These are phyloP conservation scores for Dendrobium chrysotoxum DNA, from an alignment of 106 monocot genomes.

Conservation along the genomic window DNA sequence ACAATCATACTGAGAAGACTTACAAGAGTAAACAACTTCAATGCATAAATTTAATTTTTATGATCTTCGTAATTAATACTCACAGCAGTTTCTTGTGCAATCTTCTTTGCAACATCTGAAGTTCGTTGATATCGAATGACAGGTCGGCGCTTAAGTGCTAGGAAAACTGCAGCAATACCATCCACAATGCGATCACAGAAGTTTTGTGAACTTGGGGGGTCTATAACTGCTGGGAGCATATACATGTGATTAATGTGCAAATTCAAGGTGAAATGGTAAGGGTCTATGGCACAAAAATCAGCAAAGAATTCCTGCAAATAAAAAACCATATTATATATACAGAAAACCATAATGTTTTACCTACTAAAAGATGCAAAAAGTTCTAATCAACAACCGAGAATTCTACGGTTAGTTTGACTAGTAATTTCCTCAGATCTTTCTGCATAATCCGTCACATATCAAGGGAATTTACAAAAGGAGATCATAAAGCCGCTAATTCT, in stretches of 20 bases:
- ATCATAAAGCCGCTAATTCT: not conserved
- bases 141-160: constrained; percentile 92
- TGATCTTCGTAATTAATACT: constrained; percentile 18
- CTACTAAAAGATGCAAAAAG: not conserved
- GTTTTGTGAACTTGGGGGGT: constrained; percentile 73
- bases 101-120: constrained; percentile 91
- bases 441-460: not conserved
- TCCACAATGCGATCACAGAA: constrained; percentile 97
- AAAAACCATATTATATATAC: constrained; percentile 3
- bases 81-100: constrained; percentile 92
- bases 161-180: constrained; percentile 84
- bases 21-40: not conserved
- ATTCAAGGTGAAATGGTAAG: constrained; percentile 89
- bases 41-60: not conserved
- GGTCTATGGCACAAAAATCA: constrained; percentile 96
- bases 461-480: not conserved
- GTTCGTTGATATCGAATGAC: constrained; percentile 95
- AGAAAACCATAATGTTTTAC: not conserved
- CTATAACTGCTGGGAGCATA: constrained; percentile 89
- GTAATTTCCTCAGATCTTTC: not conserved
- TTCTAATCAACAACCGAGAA: not conserved
- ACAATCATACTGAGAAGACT: not conserved
- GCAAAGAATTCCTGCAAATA: constrained; percentile 91
- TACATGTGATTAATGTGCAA: constrained; percentile 76
- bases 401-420: not conserved